These are phyloP conservation scores for Lenwebbia sp. DNA, from an alignment of 345 rosid species.

Conservation along the genomic window DNA sequence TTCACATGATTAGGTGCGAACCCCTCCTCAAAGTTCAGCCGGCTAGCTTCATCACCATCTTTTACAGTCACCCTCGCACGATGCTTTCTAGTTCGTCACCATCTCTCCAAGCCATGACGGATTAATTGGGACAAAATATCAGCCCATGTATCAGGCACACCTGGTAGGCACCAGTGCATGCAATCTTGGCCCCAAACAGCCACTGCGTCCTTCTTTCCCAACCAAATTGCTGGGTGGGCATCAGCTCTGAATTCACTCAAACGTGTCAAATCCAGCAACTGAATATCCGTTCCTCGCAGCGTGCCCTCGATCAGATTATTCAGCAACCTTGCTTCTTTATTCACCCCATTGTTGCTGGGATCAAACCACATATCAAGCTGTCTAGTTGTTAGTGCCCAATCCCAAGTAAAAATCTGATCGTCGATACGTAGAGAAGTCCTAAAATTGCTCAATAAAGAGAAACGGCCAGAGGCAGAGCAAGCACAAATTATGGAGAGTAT, in stretches of 20 bases:
- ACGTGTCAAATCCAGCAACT: slow-evolving; percentile 55
- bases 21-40: background rate
- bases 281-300: slow-evolving; percentile 37
- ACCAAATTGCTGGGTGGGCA: slow-evolving; percentile 92
- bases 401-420: background rate
- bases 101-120: slow-evolving; percentile 9
- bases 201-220: slow-evolving; percentile 88
- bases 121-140: slow-evolving; percentile 63
- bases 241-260: slow-evolving; percentile 92
- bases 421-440: background rate
- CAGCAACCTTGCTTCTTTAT: slow-evolving; percentile 70
- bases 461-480: background rate
- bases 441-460: background rate
- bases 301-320: slow-evolving; percentile 40
- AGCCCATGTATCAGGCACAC: slow-evolving; percentile 92
- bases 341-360: slow-evolving; percentile 80
- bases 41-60: background rate
- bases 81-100: background rate
- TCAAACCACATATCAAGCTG: slow-evolving; percentile 96
- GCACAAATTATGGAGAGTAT: background rate
- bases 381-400: slow-evolving; percentile 23
- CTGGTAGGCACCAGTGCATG: slow-evolving; percentile 99
- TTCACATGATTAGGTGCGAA: background rate
- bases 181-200: slow-evolving; percentile 95
- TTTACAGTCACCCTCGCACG: background rate